Evolutionary conservation across 2,329 filamentous ascomycete species (phyloP).

Genomic region (Fusarium foetens): DNA sequence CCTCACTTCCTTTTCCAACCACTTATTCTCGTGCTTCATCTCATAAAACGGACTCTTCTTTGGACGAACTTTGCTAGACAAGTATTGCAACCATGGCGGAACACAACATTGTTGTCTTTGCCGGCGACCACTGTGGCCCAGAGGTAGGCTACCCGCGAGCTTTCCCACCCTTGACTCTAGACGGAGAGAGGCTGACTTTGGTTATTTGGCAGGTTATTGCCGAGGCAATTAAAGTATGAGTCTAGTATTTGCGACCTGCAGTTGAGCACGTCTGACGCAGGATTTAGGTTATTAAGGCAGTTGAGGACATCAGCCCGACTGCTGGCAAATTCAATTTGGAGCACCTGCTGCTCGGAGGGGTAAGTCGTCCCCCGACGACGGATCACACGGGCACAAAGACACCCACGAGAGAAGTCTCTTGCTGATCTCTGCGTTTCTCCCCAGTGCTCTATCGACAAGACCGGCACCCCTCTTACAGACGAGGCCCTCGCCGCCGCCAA

Average conservation of each 20-base stretch:
- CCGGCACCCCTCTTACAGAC: slow-evolving; percentile 82
- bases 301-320: slow-evolving; percentile 77
- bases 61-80: not conserved
- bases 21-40: not conserved
- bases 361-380: slow-evolving; percentile 58
- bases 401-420: not conserved
- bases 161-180: not conserved
- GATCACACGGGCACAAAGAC: not conserved
- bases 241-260: not conserved
- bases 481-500: slow-evolving; percentile 86
- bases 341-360: slow-evolving; percentile 89
- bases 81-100: slow-evolving; percentile 65
- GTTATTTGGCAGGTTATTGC: slow-evolving; percentile 69
- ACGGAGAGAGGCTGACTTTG: slow-evolving; percentile 24
- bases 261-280: not conserved
- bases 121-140: slow-evolving; percentile 85
- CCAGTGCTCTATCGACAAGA: slow-evolving; percentile 90
- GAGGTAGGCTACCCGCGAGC: slow-evolving; percentile 67
- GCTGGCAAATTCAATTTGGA: slow-evolving; percentile 86
- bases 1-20: not conserved
- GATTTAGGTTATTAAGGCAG: slow-evolving; percentile 77
- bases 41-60: not conserved
- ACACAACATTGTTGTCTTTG: slow-evolving; percentile 84
- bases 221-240: slow-evolving; percentile 82
- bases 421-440: not conserved